Conservation (phyloP, 2,329 filamentous ascomycete genomes). For the Apiospora sp. region DNA sequence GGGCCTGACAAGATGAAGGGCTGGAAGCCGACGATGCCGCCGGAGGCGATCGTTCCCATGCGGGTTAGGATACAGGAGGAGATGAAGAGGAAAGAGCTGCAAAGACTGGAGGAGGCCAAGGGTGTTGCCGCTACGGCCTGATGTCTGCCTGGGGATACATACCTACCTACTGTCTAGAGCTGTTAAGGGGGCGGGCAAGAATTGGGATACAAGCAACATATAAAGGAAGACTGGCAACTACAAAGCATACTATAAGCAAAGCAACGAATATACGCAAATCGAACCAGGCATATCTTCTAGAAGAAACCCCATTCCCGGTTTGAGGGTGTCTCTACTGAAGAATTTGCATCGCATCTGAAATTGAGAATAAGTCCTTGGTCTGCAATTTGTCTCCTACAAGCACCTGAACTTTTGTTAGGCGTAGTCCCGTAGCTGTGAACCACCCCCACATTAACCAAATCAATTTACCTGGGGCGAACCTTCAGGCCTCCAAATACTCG, state of each 20-base stretch:
- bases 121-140: slow-evolving; percentile 33
- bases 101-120: slow-evolving; percentile 48
- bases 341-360: not conserved
- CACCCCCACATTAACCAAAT: not conserved
- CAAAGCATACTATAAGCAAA: not conserved
- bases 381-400: not conserved
- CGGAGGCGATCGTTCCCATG: slow-evolving; percentile 60
- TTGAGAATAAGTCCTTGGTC: not conserved
- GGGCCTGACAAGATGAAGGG: slow-evolving; percentile 52
- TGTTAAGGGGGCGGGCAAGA: not conserved
- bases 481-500: not conserved
- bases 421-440: not conserved
- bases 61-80: slow-evolving; percentile 55
- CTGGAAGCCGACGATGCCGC: slow-evolving; percentile 59
- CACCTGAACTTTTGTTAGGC: not conserved
- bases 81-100: slow-evolving; percentile 59
- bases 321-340: not conserved
- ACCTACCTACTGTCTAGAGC: not conserved
- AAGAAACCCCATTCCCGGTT: not conserved
- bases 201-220: not conserved
- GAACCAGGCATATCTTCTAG: not conserved
- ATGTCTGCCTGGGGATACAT: not conserved
- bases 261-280: not conserved
- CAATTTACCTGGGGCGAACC: not conserved
- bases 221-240: slow-evolving; percentile 11